These are phyloP conservation scores for Pyrenochaeta sp. DNA, from an alignment of 2,329 filamentous ascomycete species.

Conservation along the genomic window DNA sequence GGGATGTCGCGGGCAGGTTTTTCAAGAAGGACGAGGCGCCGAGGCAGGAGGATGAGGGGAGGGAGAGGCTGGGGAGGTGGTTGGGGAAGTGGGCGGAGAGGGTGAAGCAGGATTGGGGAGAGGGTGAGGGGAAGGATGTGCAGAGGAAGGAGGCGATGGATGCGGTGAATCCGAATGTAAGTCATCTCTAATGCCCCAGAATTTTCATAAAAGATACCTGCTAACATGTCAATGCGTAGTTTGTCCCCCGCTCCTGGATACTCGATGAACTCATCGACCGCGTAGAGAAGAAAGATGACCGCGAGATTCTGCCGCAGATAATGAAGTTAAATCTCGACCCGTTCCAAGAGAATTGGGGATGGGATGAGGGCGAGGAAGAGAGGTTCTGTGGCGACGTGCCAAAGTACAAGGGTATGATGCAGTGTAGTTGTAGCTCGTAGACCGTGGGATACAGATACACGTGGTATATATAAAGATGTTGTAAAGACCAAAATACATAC, in stretches of 20 bases:
- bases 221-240: constrained; percentile 57
- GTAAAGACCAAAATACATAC: neutral
- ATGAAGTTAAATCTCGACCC: constrained; percentile 86
- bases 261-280: constrained; percentile 90
- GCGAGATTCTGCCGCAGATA: constrained; percentile 76
- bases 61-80: constrained; percentile 76
- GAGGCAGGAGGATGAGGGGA: constrained; percentile 66
- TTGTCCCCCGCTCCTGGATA: constrained; percentile 89
- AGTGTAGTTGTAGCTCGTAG: constrained; percentile 90
- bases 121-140: constrained; percentile 60
- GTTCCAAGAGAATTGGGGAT: constrained; percentile 79
- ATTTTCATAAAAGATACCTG: too few species aligned
- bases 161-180: constrained; percentile 80
- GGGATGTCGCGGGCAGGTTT: constrained; percentile 73
- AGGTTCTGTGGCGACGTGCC: constrained; percentile 89
- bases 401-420: constrained; percentile 76
- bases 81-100: constrained; percentile 78
- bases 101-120: constrained; percentile 78
- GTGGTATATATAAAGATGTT: neutral
- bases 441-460: neutral
- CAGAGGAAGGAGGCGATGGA: constrained; percentile 79
- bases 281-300: constrained; percentile 83
- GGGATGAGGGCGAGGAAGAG: constrained; percentile 75
- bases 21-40: constrained; percentile 74
- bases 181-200: neutral